Base-by-base conservation (phyloP, 148 eudicot genomes). In the Hydrangea macrophylla region DNA sequence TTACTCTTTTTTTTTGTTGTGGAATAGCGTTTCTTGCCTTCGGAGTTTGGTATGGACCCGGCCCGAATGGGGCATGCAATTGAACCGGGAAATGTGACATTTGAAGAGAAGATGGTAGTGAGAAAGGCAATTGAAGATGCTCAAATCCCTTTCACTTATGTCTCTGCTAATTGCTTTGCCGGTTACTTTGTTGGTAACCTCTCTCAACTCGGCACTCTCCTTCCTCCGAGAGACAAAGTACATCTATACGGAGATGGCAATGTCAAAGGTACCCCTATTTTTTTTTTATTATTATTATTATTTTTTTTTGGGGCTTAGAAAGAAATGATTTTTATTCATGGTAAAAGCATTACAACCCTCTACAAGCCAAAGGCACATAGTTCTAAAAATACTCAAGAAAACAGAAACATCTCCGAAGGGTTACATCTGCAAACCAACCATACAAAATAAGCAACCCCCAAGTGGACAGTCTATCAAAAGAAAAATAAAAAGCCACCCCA, bases 1-100 rank as follows among this genome's bases (percentile, higher is more conserved):
- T 42, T 42, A 3, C 1, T 42, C 17, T 12, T 0, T 42, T 42
- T n/a, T 33, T 7, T 67, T 3, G 24, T n/a, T n/a, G n/a, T n/a
- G n/a, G n/a, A n/a, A 51, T 31, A 86, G 87, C 67, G 90, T 25
- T 86, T 86, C 67, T 56, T 86, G 24, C 90, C 90, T 9, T 86
- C 90, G 7, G 90, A 86, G 36, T 86, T 79, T 65, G 90, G 90
- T 0, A 81, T 55, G 58, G 87, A 86, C 32, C 81, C 84, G 4
- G 71, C 81, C 68, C 37, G 62, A 75, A 84, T 72, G 84, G 75
- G 33, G 8, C 24, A 73, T 53, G 85, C 87, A 2, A 25, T 86
- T 2, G 82, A 75, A 69, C 87, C 90, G 9, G 87, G 82, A 22
- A 75, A 72, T 9, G 74, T 67, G 2, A 70, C 85, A 25, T 82